Conservation (phyloP, 306 rosid species). For the Pterocarpus santalinus region DNA sequence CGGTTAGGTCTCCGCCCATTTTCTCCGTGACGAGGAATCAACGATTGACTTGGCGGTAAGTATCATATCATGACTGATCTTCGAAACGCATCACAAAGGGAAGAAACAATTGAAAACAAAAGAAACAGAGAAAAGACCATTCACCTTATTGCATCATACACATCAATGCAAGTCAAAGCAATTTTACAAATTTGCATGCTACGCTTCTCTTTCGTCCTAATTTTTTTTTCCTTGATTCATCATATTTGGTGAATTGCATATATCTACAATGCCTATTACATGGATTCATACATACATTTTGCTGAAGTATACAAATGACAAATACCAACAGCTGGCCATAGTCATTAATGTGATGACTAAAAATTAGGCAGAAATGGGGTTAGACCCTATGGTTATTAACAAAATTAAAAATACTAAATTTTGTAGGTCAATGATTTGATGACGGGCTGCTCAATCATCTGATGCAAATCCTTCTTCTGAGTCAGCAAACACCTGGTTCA, state of each 20-base stretch:
- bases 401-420: slow-evolving; percentile 10
- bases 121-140: too few species aligned
- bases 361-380: slow-evolving; percentile 26
- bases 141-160: too few species aligned
- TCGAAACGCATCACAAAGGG: too few species aligned
- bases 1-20: not conserved
- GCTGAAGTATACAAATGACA: not conserved
- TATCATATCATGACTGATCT: too few species aligned
- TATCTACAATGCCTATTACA: not conserved
- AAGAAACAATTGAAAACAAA: too few species aligned
- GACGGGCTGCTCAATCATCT: slow-evolving; percentile 49
- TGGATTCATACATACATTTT: too few species aligned
- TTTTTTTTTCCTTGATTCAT: too few species aligned
- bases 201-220: too few species aligned
- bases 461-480: slow-evolving; percentile 58
- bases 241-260: not conserved
- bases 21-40: too few species aligned
- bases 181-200: too few species aligned
- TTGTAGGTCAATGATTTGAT: not conserved
- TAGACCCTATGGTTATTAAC: slow-evolving; percentile 12
- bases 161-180: too few species aligned
- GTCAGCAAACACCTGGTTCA: slow-evolving; percentile 70
- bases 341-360: slow-evolving; percentile 4
- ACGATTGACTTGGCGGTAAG: too few species aligned
- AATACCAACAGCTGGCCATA: not conserved